Percentiles rank a stretch among this genome's conserved stretches.
Conservation (phyloP, 345 rosid genomes). For the Mangifera indica region DNA sequence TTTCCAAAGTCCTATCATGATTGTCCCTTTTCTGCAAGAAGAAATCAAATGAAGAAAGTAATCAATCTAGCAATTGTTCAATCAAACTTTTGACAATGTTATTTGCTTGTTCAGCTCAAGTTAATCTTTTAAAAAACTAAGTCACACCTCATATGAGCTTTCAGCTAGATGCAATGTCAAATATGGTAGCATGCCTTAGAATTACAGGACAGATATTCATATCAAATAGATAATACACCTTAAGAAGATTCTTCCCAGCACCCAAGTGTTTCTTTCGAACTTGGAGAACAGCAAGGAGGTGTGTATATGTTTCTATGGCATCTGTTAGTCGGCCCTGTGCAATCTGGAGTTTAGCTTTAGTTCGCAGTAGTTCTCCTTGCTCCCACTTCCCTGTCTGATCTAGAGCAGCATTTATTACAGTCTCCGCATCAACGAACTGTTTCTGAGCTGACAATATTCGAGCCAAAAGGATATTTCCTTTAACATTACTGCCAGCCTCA, state of each 20-base stretch:
- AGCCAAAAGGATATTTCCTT: constrained; percentile 55
- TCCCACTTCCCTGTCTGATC: constrained; percentile 78
- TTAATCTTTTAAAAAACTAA: background rate
- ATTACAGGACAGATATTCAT: background rate
- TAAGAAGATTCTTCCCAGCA: constrained; percentile 38
- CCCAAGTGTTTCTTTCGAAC: constrained; percentile 49
- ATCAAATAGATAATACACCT: constrained; percentile 32
- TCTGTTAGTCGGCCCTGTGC: constrained; percentile 52
- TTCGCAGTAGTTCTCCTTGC: constrained; percentile 64
- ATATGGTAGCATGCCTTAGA: background rate
- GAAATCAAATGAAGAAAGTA: background rate
- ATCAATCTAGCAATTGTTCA: background rate
- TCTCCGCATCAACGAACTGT: constrained; percentile 57
- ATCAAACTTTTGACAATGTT: background rate
- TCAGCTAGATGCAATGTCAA: background rate
- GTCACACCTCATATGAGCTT: background rate
- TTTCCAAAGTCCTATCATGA: constrained; percentile 48
- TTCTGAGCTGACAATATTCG: constrained; percentile 69
- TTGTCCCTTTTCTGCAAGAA: constrained; percentile 24
- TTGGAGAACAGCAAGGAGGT: constrained; percentile 65
- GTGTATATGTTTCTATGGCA: constrained; percentile 55
- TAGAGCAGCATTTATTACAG: constrained; percentile 48
- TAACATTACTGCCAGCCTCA: constrained; percentile 51
- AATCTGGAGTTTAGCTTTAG: constrained; percentile 70
- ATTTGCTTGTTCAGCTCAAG: background rate